Evolutionary conservation across 176 grass and related monocot genomes (phyloP).

Genomic region (Carex scoparia): DNA sequence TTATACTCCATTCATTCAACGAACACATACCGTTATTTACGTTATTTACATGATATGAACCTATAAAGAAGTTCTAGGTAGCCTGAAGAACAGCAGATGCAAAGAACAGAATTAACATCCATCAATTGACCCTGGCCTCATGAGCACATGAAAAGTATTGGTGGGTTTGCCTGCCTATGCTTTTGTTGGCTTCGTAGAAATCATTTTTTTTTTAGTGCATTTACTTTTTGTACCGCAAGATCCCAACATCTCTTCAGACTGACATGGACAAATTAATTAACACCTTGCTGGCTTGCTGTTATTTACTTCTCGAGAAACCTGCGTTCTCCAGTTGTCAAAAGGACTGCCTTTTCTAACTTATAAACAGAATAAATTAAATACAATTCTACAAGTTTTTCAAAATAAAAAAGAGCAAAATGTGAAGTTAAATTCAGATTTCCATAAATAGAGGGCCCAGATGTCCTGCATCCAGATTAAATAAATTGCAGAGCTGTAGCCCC

Average conservation of each 20-base stretch:
- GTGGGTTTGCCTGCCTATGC: no score
- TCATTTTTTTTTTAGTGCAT: neutral
- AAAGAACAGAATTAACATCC: neutral
- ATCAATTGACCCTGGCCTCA: neutral
- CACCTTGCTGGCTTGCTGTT: constrained; percentile 57
- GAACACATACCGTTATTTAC: no score
- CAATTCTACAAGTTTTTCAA: neutral
- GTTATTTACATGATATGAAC: no score
- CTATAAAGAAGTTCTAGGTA: no score
- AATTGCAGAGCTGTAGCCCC: constrained; percentile 55
- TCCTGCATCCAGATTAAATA: constrained; percentile 39
- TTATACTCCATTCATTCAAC: no score
- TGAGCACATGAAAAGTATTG: no score
- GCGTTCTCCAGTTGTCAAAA: constrained; percentile 13
- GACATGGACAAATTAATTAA: constrained; percentile 22
- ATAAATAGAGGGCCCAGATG: constrained; percentile 63
- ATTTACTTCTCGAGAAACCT: constrained; percentile 70
- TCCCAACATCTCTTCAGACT: neutral
- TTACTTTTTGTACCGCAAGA: neutral
- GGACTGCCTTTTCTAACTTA: neutral
- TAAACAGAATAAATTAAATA: neutral
- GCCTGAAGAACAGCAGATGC: neutral
- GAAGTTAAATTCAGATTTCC: constrained; percentile 30
- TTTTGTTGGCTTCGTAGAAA: neutral
- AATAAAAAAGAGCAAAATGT: neutral